Evolutionary conservation across 2,329 filamentous ascomycete species (phyloP).

Genomic region (Talaromyces pinophilus): DNA sequence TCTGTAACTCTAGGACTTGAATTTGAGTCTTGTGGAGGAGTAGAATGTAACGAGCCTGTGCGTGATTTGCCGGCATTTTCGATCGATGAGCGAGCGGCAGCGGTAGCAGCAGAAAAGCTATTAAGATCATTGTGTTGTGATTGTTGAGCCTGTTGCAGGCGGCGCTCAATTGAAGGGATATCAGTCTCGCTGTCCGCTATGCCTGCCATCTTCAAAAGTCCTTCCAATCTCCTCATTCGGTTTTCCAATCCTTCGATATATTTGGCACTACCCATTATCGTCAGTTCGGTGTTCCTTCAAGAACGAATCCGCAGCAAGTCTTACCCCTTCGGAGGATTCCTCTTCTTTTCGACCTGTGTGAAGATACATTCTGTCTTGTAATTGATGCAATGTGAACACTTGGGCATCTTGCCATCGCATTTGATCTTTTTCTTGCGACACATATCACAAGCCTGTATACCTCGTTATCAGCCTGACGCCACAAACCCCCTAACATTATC

Average conservation of each 20-base stretch:
- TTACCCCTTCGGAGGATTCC: conserved; percentile 93
- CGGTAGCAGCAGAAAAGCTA: conserved; percentile 28
- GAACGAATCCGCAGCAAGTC: conserved; percentile 30
- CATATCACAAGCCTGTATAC: conserved; percentile 81
- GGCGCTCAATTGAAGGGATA: conserved; percentile 82
- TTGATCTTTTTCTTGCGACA: conserved; percentile 94
- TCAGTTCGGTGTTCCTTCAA: conserved; percentile 4
- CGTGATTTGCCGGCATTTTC: conserved; percentile 35
- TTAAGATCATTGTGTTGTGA: conserved; percentile 33
- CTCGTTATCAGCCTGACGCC: conserved; percentile 6
- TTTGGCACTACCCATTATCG: conserved; percentile 67
- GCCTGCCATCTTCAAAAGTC: conserved; percentile 80
- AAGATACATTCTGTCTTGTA: conserved; percentile 98
- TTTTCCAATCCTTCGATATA: conserved; percentile 98
- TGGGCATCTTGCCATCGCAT: conserved; percentile 92
- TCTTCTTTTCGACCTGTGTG: conserved; percentile 98
- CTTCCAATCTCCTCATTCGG: conserved; percentile 92
- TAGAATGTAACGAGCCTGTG: conserved; percentile 45
- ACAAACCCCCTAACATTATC: too few species aligned
- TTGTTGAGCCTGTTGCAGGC: conserved; percentile 54
- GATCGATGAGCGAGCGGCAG: conserved; percentile 19
- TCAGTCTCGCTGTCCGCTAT: conserved; percentile 76
- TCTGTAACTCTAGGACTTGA: conserved; percentile 55
- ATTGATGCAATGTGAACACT: conserved; percentile 93
- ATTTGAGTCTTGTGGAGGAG: conserved; percentile 49